These are phyloP conservation scores for Colletotrichum spaethianum DNA, from an alignment of 2,329 filamentous ascomycete genomes.

Conservation along the genomic window DNA sequence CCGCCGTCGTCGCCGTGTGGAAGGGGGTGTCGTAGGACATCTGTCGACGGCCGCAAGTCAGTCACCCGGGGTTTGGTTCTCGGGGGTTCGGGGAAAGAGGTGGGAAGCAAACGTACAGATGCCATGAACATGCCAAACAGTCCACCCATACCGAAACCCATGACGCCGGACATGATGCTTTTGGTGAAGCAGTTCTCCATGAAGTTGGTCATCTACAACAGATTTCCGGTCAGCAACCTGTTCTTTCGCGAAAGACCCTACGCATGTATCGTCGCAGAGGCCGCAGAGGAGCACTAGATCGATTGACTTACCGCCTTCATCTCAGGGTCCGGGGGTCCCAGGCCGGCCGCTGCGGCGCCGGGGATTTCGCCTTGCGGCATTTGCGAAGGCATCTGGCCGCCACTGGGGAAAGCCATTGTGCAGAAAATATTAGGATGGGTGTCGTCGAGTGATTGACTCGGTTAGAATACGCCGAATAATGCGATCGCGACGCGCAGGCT, in stretches of 20 bases:
- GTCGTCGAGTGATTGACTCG: background rate
- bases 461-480: background rate
- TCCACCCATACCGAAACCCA: slow-evolving; percentile 94
- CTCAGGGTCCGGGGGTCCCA: slow-evolving; percentile 64
- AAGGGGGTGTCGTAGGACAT: slow-evolving; percentile 99
- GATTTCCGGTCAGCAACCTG: slow-evolving; percentile 12
- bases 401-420: slow-evolving; percentile 58
- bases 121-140: slow-evolving; percentile 99
- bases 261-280: background rate
- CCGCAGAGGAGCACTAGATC: background rate
- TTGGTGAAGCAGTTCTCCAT: slow-evolving; percentile 97
- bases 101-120: slow-evolving; percentile 73
- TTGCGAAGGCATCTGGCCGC: slow-evolving; percentile 17
- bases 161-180: slow-evolving; percentile 88
- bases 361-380: slow-evolving; percentile 39
- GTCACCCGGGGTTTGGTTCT: background rate
- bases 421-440: background rate
- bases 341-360: slow-evolving; percentile 44
- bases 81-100: slow-evolving; percentile 16
- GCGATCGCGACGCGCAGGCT: slow-evolving; percentile 30
- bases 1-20: slow-evolving; percentile 63
- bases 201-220: slow-evolving; percentile 77
- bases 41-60: slow-evolving; percentile 59
- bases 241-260: background rate
- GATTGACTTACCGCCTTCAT: slow-evolving; percentile 62